Evolutionary conservation across 2,329 filamentous ascomycete genomes (phyloP).

Genomic region (Orbilia oligospora): DNA sequence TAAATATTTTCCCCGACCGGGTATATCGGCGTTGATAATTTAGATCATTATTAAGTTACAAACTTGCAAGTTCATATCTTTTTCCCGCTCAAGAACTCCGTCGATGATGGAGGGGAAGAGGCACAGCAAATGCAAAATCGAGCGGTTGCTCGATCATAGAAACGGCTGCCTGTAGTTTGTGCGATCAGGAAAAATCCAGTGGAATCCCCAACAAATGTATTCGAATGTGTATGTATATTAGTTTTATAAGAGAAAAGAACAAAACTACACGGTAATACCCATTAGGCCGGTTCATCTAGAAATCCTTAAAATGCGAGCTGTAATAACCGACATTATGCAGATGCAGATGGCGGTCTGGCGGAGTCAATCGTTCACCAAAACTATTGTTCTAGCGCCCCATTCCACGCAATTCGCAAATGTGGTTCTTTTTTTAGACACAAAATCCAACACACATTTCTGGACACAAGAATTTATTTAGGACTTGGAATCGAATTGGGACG

Average conservation of each 20-base stretch:
- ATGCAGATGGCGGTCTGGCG: slow-evolving; percentile 27
- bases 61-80: slow-evolving; percentile 1
- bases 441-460: slow-evolving; percentile 4
- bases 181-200: slow-evolving; percentile 14
- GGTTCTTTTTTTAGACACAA: slow-evolving; percentile 44
- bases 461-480: background rate
- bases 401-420: slow-evolving; percentile 14
- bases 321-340: slow-evolving; percentile 18
- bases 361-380: background rate
- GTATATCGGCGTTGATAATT: slow-evolving; percentile 42
- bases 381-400: slow-evolving; percentile 24
- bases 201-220: background rate
- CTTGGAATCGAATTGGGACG: background rate
- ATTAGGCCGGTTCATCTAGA: slow-evolving; percentile 3
- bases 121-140: slow-evolving; percentile 22
- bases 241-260: no score
- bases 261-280: slow-evolving; percentile 14
- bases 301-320: slow-evolving; percentile 14
- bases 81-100: no score
- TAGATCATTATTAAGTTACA: background rate
- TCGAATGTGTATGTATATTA: background rate
- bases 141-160: slow-evolving; percentile 2
- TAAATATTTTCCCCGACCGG: slow-evolving; percentile 21
- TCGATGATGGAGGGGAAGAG: background rate
- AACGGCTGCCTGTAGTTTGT: slow-evolving; percentile 25